Evolutionary conservation across 345 rosid genomes (phyloP), one percentile per base, ranked within the genome.

Genomic region (Lepidium didymum): DNA sequence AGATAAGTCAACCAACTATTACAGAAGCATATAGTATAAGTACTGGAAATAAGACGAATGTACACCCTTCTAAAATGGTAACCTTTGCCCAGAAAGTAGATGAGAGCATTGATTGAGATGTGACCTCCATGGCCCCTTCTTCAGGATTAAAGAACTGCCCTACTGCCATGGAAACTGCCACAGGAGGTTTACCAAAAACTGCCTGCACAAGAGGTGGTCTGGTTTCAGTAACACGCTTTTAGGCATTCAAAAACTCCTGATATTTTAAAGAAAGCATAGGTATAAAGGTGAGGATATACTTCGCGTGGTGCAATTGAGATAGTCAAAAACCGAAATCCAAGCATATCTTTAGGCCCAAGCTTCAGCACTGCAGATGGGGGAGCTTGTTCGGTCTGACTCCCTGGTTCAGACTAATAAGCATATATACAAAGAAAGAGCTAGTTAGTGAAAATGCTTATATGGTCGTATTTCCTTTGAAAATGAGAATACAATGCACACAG

Each of bases 351-450:
- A 15, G 96, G 97, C 63, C 76, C 82, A 77, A 94, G 82, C 73
- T 59, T 55, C 80, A 94, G 80, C 50, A 91, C 81, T 51, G 91
- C 86, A 75, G 99, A 89, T 66, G 99, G 99, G 80, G 99, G 95
- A 9, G 95, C 88, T 82, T 94, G 99, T 83, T 94, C 99, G 6
- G 99, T 94, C 80, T 94, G 96, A 83, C 97, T 87, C 46, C 99
- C 99, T 53, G 99, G 99, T 81, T 94, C 97, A 21, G 86, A 75
- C 99, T 94, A 81, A 70, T 37, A 75, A 75, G 60, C 42, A 70
- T 52, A 51, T 15, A 58, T 62, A 65, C 21, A 47, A 15, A 57
- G 35, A 35, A 19, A 71, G 12, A 60, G 11, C 10, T 36, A 27
- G 44, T 67, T 55, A 78, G 45, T 54, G 52, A 62, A 61, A 66